Evolutionary conservation across 2,329 filamentous ascomycete species (phyloP), one percentile per base, ranked within the genome.

Genomic region (Paecilomyces sp.): DNA sequence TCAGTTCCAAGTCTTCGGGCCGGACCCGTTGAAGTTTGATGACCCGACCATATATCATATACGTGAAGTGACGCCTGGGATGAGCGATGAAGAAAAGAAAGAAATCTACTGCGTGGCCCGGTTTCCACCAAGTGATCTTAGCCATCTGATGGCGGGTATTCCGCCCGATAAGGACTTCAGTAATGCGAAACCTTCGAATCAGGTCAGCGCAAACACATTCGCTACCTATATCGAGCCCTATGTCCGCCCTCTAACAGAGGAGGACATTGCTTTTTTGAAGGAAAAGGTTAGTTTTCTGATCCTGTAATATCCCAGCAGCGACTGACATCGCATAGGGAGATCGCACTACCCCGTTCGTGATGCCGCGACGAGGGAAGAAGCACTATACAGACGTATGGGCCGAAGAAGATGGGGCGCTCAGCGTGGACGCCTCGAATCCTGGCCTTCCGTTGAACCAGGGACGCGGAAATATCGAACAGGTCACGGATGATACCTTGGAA

Each of bases 21-120:
- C 93, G 47, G 92, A 97, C 70, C 93, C 93, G 0, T 90, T 91
- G 28, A 91, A 87, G n/a, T 96, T 93, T 68, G 81, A 86, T 65
- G 94, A 99, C 70, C 92, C 92, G 1, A 96, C 93, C 36, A 83
- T 97, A 56, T 99, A 99, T 79, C 90, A 99, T 72, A 97, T 99
- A 63, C 87, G 88, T 59, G 82, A 88, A 0, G 82, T 92, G 25
- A 83, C 84, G 1, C 83, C 87, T 0, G 87, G 83, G 64, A 96
- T 96, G 88, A 82, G 86, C 2, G 86, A 92, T 60, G 88, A 93
- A n/a, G 88, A 96, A 68, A 90, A 88, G 73, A 92, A 89, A 70
- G 85, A 89, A 65, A 93, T 97, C 57, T 95, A 91, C 73, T 91
- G 91, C 7, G 94, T 99, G 15, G 87, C 89, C 3, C 82, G 85